Percentiles rank a stretch among this genome's conserved stretches.
phyloP scores from a whole-genome alignment of 1,284 basidiomycete genomes.

The Anthracocystis panici-leucophaei region DNA sequence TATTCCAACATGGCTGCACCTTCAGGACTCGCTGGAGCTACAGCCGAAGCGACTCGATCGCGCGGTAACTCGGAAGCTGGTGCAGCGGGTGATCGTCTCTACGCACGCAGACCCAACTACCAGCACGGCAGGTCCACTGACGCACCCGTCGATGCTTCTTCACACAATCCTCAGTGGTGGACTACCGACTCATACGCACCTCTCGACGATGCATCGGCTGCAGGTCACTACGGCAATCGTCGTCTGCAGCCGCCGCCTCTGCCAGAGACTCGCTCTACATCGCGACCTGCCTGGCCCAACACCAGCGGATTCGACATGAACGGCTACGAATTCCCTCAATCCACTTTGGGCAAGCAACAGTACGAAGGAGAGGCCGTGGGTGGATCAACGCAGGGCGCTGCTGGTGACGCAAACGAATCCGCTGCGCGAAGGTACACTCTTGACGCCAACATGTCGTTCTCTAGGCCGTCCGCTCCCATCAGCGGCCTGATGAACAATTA shows the following conservation, averaged over 20 bases:
- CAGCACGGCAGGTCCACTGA: slow-evolving; percentile 24
- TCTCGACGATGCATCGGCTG: slow-evolving; percentile 19
- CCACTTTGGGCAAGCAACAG: slow-evolving; percentile 42
- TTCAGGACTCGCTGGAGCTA: slow-evolving; percentile 36
- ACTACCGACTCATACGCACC: slow-evolving; percentile 14
- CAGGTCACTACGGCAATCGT: slow-evolving; percentile 32
- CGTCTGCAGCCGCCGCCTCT: slow-evolving; percentile 44
- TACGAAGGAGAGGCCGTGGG: slow-evolving; percentile 40
- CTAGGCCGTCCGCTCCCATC: slow-evolving; percentile 44
- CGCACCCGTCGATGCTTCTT: slow-evolving; percentile 15
- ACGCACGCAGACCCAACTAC: slow-evolving; percentile 34
- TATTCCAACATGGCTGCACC: slow-evolving; percentile 36
- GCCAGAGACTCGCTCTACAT: slow-evolving; percentile 37
- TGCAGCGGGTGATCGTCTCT: slow-evolving; percentile 18
- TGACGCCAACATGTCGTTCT: slow-evolving; percentile 40
- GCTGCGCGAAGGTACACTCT: slow-evolving; percentile 44
- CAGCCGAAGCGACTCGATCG: slow-evolving; percentile 20
- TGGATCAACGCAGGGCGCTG: slow-evolving; percentile 2
- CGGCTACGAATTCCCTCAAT: slow-evolving; percentile 48
- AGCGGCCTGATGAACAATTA: slow-evolving; percentile 48
- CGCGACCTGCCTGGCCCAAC: slow-evolving; percentile 34
- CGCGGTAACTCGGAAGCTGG: slow-evolving; percentile 24
- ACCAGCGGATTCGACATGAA: slow-evolving; percentile 40
- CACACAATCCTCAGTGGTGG: slow-evolving; percentile 36
- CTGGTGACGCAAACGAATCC: slow-evolving; percentile 23